These are phyloP conservation scores for Nadsonia starkeyi-henricii DNA, from an alignment of 1,139 yeast species.

Conservation along the genomic window DNA sequence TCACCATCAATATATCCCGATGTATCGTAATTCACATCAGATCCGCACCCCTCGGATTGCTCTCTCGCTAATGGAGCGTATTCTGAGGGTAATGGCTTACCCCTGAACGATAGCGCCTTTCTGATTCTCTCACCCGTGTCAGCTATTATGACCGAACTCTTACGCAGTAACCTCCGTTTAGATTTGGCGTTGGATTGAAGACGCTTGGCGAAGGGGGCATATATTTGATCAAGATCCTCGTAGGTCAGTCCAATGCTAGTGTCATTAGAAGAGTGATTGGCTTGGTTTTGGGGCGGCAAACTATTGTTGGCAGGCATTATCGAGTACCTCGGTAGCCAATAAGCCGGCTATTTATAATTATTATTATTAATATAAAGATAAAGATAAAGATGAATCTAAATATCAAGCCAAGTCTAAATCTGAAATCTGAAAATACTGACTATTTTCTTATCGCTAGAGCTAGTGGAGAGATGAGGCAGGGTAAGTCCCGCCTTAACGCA, in stretches of 20 bases:
- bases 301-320: no score
- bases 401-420: no score
- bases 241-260: not conserved
- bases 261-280: conserved; percentile 1
- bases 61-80: conserved; percentile 1
- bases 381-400: no score
- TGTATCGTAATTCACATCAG: not conserved
- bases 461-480: no score
- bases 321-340: no score
- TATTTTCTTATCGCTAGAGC: no score
- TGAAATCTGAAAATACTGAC: no score
- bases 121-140: conserved; percentile 23
- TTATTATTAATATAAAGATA: no score
- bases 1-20: no score
- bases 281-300: no score
- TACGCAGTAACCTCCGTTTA: conserved; percentile 14
- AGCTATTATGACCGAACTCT: conserved; percentile 23
- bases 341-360: no score
- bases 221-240: not conserved
- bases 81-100: conserved; percentile 2
- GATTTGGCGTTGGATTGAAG: not conserved
- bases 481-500: no score
- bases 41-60: not conserved
- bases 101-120: conserved; percentile 1
- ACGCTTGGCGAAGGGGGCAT: not conserved